Conservation (phyloP, 768 basidiomycete species). For the Panus rudis region DNA sequence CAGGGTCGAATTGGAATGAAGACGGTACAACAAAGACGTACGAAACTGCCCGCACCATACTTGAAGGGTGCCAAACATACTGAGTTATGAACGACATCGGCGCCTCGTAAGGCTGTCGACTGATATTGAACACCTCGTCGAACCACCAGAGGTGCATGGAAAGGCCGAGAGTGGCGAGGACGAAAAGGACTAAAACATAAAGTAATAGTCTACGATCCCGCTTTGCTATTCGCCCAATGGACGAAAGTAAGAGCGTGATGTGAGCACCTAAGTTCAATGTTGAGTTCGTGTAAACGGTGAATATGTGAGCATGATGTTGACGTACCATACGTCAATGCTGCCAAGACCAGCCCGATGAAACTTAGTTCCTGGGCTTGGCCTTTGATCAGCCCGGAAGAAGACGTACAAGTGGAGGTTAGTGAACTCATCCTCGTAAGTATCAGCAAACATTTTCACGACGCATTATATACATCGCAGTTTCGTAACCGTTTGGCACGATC, state of each 20-base stretch:
- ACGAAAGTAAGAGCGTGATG: conserved; percentile 1
- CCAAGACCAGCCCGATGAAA: conserved; percentile 9
- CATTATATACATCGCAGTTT: too few species aligned
- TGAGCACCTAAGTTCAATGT: conserved; percentile 5
- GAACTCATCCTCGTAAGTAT: too few species aligned
- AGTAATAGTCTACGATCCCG: background rate
- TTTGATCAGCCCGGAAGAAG: too few species aligned
- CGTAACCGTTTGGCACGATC: too few species aligned
- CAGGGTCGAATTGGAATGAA: background rate
- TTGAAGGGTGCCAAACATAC: conserved; percentile 11
- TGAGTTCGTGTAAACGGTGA: background rate
- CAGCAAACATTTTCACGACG: too few species aligned
- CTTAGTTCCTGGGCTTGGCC: conserved; percentile 6
- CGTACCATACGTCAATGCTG: conserved; percentile 7
- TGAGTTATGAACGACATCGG: conserved; percentile 17
- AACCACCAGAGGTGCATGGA: conserved; percentile 18
- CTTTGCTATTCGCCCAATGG: conserved; percentile 1
- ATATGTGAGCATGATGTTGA: background rate
- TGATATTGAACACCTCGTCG: conserved; percentile 18
- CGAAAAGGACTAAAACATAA: conserved; percentile 13
- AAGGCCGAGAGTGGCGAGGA: conserved; percentile 13
- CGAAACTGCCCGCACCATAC: conserved; percentile 18
- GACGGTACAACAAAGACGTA: conserved; percentile 9
- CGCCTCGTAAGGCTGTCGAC: conserved; percentile 14
- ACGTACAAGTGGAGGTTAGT: too few species aligned